Evolutionary conservation across 1,284 basidiomycete species (phyloP).

Genomic region (Fistulina hepatica): DNA sequence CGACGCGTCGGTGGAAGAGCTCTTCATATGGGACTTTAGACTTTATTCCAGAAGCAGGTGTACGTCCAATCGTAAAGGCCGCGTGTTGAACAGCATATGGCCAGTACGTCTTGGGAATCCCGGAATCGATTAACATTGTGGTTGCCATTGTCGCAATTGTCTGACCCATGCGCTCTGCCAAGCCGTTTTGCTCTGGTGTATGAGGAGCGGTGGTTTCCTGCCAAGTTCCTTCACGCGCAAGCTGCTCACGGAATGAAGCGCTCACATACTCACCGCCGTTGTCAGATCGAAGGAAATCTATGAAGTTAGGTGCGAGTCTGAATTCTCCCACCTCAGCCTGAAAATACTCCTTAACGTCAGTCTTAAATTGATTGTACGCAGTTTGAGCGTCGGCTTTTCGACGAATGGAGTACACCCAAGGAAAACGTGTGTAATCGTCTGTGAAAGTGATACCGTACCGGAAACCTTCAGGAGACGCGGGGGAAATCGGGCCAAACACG

Average conservation of each 20-base stretch:
- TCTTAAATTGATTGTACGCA: conserved; percentile 16
- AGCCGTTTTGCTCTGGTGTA: conserved; percentile 23
- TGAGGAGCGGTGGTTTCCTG: conserved; percentile 19
- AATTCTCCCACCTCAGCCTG: conserved; percentile 13
- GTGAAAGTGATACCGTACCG: conserved; percentile 20
- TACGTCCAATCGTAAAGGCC: conserved; percentile 13
- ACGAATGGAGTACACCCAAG: too few species aligned
- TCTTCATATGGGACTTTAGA: conserved; percentile 6
- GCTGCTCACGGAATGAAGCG: conserved; percentile 14
- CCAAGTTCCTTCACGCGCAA: too few species aligned
- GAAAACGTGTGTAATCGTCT: too few species aligned
- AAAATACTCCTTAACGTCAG: too few species aligned
- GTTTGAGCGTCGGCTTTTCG: too few species aligned
- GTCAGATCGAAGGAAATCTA: conserved; percentile 21
- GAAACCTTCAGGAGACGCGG: conserved; percentile 13
- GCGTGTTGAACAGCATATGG: conserved; percentile 14
- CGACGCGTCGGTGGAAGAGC: conserved; percentile 6
- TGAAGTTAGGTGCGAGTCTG: conserved; percentile 13
- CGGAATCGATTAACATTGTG: conserved; percentile 18
- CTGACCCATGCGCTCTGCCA: conserved; percentile 23
- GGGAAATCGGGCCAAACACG: conserved; percentile 21
- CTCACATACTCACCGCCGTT: conserved; percentile 22
- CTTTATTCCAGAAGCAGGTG: conserved; percentile 9
- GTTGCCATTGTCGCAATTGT: conserved; percentile 17
- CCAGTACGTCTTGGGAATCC: conserved; percentile 20